A percentile compares a stretch with the other conserved stretches of the same genome.
These are phyloP conservation scores for Teratosphaeria zuluensis DNA, from an alignment of 2,329 filamentous ascomycete species.

Conservation along the genomic window DNA sequence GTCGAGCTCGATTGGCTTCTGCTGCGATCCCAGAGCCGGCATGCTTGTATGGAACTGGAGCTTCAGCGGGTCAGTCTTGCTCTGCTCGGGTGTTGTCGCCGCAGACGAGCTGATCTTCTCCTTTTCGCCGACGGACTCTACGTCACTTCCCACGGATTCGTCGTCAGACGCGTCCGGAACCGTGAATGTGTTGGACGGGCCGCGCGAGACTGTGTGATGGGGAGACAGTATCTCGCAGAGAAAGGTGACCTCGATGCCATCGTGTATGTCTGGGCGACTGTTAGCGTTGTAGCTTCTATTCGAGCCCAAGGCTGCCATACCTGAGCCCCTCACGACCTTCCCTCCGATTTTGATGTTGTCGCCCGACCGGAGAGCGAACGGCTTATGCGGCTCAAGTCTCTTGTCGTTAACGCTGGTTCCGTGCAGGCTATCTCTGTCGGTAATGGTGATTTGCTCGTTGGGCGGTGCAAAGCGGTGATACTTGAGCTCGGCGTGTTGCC, in stretches of 20 bases:
- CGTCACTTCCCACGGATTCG: slow-evolving; percentile 13
- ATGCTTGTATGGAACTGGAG: background rate
- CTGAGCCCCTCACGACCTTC: slow-evolving; percentile 16
- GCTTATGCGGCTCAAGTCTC: slow-evolving; percentile 10
- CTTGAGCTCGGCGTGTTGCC: slow-evolving; percentile 24
- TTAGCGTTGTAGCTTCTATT: background rate
- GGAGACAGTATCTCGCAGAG: background rate
- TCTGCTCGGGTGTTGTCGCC: slow-evolving; percentile 20
- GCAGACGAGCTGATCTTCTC: slow-evolving; percentile 12
- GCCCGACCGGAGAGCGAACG: slow-evolving; percentile 12
- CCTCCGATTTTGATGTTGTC: slow-evolving; percentile 26
- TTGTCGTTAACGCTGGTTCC: slow-evolving; percentile 27
- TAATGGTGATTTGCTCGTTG: slow-evolving; percentile 17
- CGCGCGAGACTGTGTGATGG: background rate
- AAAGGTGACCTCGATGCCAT: slow-evolving; percentile 18
- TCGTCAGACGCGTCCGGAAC: slow-evolving; percentile 14
- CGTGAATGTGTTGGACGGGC: slow-evolving; percentile 9
- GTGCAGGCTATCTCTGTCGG: slow-evolving; percentile 23
- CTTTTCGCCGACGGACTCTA: slow-evolving; percentile 7
- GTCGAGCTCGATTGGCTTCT: slow-evolving; percentile 15
- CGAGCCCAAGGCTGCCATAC: slow-evolving; percentile 8
- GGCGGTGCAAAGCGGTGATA: slow-evolving; percentile 5
- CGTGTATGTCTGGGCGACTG: slow-evolving; percentile 6
- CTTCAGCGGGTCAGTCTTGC: slow-evolving; percentile 1
- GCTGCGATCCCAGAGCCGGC: slow-evolving; percentile 12